Evolutionary conservation across 2,329 filamentous ascomycete genomes (phyloP), one percentile per base, ranked within the genome.

Genomic region (Epichloe amarillans): DNA sequence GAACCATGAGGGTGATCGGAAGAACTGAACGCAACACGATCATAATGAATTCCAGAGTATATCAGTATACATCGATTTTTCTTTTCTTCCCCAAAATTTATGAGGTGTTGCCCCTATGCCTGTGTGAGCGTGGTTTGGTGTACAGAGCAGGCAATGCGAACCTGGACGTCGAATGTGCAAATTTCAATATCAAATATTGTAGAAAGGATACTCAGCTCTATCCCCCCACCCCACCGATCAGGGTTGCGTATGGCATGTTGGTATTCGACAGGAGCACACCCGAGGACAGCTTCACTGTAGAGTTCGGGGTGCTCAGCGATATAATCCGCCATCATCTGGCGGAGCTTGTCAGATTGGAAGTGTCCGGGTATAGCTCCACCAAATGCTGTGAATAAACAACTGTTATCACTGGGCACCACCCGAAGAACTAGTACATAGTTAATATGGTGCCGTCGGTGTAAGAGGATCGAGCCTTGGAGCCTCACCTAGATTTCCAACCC

Each of bases 371-470:
- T 75, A 3, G 86, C 86, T 50, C 83, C 85, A 15, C 87, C 86
- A 45, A 97, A 82, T 0, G 91, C 90, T 30, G 89, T 86, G 67
- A 96, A 97, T 61, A 97, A 82, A 68, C 91, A 97, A 52, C 83
- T 88, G 67, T 96, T 96, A 66, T 97, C 91, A 62, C 96, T 91
- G 4, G 90, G 88, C 91, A 97, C 96, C 47, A 97, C 87, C 14
- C 91, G 84, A 17, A 96, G 77, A 8, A 94, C 85, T 80, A 42
- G 11, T 42, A 26, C 15, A 23, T 21, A 17, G 37, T 42, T 23
- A 33, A 19, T 19, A 7, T 8, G 17, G n/a, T 37, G 14, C 19
- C 23, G n/a, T 36, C 15, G 11, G 15, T 15, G 26, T 21, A 10
- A 5, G 11, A 33, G 12, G 30, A 21, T 46, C 38, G 38, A 17